Conservation (phyloP, 2,329 filamentous ascomycete species). For the Colletotrichum viniferum region DNA sequence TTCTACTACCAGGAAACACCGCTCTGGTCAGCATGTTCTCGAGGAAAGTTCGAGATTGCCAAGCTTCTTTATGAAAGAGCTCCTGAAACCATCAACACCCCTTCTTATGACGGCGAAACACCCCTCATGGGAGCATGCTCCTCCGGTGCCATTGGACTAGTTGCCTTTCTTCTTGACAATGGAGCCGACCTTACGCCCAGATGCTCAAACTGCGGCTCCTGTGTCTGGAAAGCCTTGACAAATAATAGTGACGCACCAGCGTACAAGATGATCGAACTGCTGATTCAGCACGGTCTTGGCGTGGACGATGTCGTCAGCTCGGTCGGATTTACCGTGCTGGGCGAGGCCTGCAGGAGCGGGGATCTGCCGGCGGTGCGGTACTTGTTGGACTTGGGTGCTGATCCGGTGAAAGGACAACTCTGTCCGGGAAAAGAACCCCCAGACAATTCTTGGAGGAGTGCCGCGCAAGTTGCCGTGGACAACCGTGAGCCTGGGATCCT, state of each 20-base stretch:
- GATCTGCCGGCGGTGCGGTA: slow-evolving; percentile 21
- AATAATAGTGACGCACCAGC: not conserved
- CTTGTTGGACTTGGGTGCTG: slow-evolving; percentile 25
- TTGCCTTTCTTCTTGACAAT: slow-evolving; percentile 23
- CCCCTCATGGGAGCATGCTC: slow-evolving; percentile 23
- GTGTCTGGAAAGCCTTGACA: slow-evolving; percentile 15
- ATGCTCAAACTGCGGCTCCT: slow-evolving; percentile 4
- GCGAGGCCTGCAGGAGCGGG: slow-evolving; percentile 19
- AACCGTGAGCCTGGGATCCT: not conserved
- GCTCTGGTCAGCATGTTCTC: slow-evolving; percentile 21
- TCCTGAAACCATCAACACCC: slow-evolving; percentile 23
- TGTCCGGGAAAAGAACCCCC: not conserved
- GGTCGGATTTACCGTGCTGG: slow-evolving; percentile 21
- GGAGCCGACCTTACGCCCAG: slow-evolving; percentile 21
- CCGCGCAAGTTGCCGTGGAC: slow-evolving; percentile 9
- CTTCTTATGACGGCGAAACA: slow-evolving; percentile 8
- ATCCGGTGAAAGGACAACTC: slow-evolving; percentile 22
- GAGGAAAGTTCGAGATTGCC: slow-evolving; percentile 15
- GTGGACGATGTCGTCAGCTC: slow-evolving; percentile 20
- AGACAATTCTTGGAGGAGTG: slow-evolving; percentile 20
- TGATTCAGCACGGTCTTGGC: slow-evolving; percentile 24
- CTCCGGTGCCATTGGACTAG: slow-evolving; percentile 7
- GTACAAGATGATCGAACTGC: slow-evolving; percentile 16
- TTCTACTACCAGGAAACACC: slow-evolving; percentile 22
- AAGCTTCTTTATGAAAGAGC: slow-evolving; percentile 22